Conservation (phyloP, 2,329 filamentous ascomycete genomes). For the Aspergillus arachidicola region DNA sequence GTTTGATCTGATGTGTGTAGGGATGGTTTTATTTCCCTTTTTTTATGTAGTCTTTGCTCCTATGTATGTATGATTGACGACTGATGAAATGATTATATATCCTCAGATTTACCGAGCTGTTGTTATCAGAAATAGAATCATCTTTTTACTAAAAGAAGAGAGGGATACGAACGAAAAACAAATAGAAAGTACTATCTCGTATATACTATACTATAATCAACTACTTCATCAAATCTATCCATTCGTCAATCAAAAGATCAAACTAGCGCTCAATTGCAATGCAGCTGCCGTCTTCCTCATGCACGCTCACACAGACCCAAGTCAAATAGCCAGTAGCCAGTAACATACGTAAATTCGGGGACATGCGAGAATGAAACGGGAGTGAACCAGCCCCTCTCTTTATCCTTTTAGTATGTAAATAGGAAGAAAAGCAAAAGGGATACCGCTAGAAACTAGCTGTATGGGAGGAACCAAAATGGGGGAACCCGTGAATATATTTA, state of each 20-base stretch:
- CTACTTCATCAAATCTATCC: conserved; percentile 6
- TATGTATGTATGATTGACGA: conserved; percentile 12
- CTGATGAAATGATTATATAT: conserved; percentile 10
- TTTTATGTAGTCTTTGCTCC: neutral
- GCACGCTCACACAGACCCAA: neutral
- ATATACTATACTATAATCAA: conserved; percentile 4
- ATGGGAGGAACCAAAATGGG: neutral
- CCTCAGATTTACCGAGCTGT: neutral
- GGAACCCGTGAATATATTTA: neutral
- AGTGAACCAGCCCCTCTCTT: conserved; percentile 1
- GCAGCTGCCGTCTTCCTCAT: conserved; percentile 2
- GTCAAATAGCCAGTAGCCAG: neutral
- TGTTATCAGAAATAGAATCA: neutral
- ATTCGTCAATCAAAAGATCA: neutral
- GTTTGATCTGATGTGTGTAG: neutral
- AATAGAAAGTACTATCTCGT: neutral
- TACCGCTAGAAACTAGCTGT: neutral
- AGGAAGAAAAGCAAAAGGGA: neutral
- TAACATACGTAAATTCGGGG: neutral
- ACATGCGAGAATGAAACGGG: neutral
- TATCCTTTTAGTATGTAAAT: neutral
- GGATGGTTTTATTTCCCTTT: neutral
- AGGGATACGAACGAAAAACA: neutral
- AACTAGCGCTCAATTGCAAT: conserved; percentile 13
- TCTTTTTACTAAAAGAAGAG: neutral